Conservation (phyloP, 179 eudicot species). For the Silene noctiflora region DNA sequence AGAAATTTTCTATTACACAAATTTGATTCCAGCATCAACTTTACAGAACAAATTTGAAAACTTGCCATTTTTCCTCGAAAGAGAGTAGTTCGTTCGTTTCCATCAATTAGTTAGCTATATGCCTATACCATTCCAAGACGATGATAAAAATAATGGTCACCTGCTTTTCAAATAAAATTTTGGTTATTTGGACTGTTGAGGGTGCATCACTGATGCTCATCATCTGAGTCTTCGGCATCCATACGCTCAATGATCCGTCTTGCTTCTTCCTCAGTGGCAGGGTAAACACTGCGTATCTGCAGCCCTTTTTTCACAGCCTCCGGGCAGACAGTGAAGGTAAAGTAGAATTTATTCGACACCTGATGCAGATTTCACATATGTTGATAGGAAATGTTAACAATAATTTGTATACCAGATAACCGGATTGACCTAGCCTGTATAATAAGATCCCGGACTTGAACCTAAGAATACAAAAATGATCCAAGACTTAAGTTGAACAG, state of each 20-base stretch:
- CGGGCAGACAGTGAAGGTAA: conserved; percentile 73
- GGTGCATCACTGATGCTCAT: conserved; percentile 12
- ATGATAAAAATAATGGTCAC: neutral
- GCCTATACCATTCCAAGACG: neutral
- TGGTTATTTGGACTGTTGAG: neutral
- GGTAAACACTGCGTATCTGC: conserved; percentile 78
- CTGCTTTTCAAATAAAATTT: neutral
- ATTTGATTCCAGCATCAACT: neutral
- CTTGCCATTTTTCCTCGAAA: neutral
- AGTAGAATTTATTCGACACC: conserved; percentile 90
- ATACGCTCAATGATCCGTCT: conserved; percentile 67
- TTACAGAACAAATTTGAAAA: neutral
- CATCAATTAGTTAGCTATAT: conserved; percentile 12
- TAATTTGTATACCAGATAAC: neutral
- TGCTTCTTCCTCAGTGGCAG: conserved; percentile 91
- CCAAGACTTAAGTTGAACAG: neutral
- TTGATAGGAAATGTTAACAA: neutral
- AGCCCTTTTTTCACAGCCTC: conserved; percentile 53
- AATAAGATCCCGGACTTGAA: neutral
- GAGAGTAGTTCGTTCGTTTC: neutral
- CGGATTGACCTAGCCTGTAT: too few relatives aligned
- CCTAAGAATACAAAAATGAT: neutral
- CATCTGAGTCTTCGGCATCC: conserved; percentile 50
- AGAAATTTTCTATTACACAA: neutral
- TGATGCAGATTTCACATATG: conserved; percentile 20